Evolutionary conservation across 2,329 filamentous ascomycete genomes (phyloP), one percentile per base, ranked within the genome.

Genomic region (Epichloe glyceriae): DNA sequence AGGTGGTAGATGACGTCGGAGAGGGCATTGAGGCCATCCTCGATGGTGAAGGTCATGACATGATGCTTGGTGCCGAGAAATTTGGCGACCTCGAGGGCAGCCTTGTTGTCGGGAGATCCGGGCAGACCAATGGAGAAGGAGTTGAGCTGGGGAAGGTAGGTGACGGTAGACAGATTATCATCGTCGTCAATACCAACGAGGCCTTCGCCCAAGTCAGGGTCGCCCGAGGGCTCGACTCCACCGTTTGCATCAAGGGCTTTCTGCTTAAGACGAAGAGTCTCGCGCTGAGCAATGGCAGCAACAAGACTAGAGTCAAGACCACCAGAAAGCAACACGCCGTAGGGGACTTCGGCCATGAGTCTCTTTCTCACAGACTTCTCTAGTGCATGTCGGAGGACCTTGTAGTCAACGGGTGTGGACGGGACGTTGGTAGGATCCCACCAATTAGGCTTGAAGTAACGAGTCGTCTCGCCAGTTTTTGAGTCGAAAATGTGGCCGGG

Each of bases 61-160:
- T 98, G 89, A 70, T 98, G 93, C 74, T 93, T 94, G 52, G 93
- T 98, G 63, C 93, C 94, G 41, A 98, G 81, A 76, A 95, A 98
- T 68, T 91, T 86, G 63, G 93, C 93, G 17, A 96, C 93, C 71
- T 96, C 87, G 52, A 90, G 74, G 17, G 93, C 93, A 45, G 93
- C 93, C 68, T 86, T 82, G 64, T 88, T 93, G 68, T 98, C 93
- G 47, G 93, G 93, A 35, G 93, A 88, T 59, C 84, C 87, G 7
- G 91, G 90, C 37, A 98, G 82, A 64, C 93, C 93, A 59, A 98
- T 98, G 15, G 93, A 98, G 78, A 98, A 98, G 15, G 90, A 96
- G 80, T 97, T 94, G 69, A 98, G 82, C 69, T 97, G 87, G 37
- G 91, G 89, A 50, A 97, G 82, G 62, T 93, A 88, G 50, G 90